Conservation (phyloP, 2,329 filamentous ascomycete genomes). For the Graphilbum sp. region DNA sequence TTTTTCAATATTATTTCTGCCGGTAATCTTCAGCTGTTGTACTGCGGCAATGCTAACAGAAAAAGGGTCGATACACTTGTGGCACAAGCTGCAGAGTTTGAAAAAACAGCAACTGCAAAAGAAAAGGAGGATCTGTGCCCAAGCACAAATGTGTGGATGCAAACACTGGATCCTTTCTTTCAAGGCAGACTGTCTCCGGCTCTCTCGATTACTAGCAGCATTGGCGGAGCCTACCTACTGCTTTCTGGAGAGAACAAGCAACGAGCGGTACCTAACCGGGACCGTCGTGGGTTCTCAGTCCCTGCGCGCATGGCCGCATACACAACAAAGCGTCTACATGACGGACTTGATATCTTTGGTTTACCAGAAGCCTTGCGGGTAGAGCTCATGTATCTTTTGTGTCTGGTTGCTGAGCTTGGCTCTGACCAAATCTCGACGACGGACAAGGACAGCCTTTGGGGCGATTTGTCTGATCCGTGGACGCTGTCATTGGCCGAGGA, state of each 20-base stretch:
- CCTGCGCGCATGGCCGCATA: constrained; percentile 65
- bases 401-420: constrained; percentile 32
- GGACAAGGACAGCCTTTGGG: constrained; percentile 30
- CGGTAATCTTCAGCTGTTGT: no score
- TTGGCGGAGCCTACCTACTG: constrained; percentile 56
- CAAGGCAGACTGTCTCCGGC: constrained; percentile 38
- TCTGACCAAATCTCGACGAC: constrained; percentile 35
- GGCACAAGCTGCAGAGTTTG: constrained; percentile 26
- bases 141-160: constrained; percentile 45
- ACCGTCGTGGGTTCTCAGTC: constrained; percentile 53
- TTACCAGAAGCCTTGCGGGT: constrained; percentile 26
- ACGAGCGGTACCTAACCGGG: constrained; percentile 23
- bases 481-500: constrained; percentile 23
- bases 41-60: no score
- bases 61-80: constrained; percentile 35
- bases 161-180: constrained; percentile 41
- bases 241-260: constrained; percentile 10
- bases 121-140: constrained; percentile 42
- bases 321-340: constrained; percentile 37
- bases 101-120: constrained; percentile 12
- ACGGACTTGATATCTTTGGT: constrained; percentile 20
- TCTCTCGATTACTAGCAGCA: constrained; percentile 54
- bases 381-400: constrained; percentile 34
- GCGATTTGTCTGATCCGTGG: constrained; percentile 19
- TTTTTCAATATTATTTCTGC: background rate